phyloP scores from a whole-genome alignment of 352 stramenopile species.

The Phytophthora sojae region DNA sequence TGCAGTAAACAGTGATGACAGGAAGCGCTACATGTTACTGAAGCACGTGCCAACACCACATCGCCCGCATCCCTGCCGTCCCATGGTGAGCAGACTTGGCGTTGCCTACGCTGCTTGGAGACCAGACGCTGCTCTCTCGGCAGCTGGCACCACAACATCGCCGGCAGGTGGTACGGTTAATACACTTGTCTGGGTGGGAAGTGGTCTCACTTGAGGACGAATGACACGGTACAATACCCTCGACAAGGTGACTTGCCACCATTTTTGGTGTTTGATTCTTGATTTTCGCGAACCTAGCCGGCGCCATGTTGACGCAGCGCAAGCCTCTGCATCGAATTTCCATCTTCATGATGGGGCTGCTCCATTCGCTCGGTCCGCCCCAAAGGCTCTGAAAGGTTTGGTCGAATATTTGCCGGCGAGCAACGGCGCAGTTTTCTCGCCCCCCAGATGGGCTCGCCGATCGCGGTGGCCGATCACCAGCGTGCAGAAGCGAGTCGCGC shows the following conservation, averaged over 20 bases:
- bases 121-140: constrained; percentile 25
- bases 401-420: constrained; percentile 5
- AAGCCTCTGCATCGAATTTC: constrained; percentile 14
- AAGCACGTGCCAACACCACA: too few relatives aligned
- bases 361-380: constrained; percentile 13
- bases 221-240: neutral
- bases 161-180: constrained; percentile 21
- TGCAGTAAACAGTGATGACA: constrained; percentile 5
- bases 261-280: constrained; percentile 17
- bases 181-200: constrained; percentile 6
- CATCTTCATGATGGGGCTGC: constrained; percentile 2
- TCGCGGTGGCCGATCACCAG: constrained; percentile 32
- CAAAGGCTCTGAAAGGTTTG: neutral
- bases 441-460: constrained; percentile 32
- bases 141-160: constrained; percentile 26
- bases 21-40: neutral
- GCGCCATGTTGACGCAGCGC: constrained; percentile 20
- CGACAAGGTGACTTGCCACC: neutral
- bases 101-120: constrained; percentile 15
- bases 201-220: constrained; percentile 22
- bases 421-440: constrained; percentile 19
- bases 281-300: constrained; percentile 9
- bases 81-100: neutral
- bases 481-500: constrained; percentile 39
- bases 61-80: neutral